Evolutionary conservation across 495 filamentous ascomycete species (phyloP), one percentile per base, ranked within the genome.

Genomic region (Penicillium bialowiezense): DNA sequence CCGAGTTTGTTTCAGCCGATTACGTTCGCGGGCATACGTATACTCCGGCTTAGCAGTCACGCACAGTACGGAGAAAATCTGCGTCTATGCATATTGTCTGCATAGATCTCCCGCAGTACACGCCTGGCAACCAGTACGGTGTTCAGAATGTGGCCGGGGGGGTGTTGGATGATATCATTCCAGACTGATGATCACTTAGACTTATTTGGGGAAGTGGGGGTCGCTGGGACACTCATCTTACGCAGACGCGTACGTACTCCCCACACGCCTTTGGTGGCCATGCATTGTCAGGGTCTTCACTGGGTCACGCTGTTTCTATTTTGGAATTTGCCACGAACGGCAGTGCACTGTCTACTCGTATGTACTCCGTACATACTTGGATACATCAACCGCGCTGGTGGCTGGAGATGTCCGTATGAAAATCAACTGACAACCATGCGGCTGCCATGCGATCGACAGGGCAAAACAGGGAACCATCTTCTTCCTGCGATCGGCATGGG

Each of bases 11-110:
- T n/a, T n/a, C n/a, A n/a, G n/a, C n/a, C 23, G 32, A 29, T 48
- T 38, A 38, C 37, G 50, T 47, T 41, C 50, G 20, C 46, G 29
- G 23, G 41, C 23, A 18, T 52, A 52, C 50, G 50, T 52, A 52
- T 52, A 47, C 50, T 52, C 19, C 24, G 12, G n/a, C n/a, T n/a
- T n/a, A 28, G 24, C 24, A 8, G 7, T 32, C 7, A 13, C 35
- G 8, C 19, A 38, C 18, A 32, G 29, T 32, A 32, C 12, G 12
- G 10, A 32, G 23, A 4, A 26, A n/a, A n/a, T n/a, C 23, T 26
- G 23, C 23, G 23, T 26, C 3, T 8, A 26, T 26, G 23, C 23
- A 26, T 26, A 26, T 8, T 3, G 8, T 26, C 23, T n/a, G n/a
- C n/a, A n/a, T n/a, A 26, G 23, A 26, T 26, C 23, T 32, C 29